phyloP scores from a whole-genome alignment of 352 stramenopile species.

The Phytophthora pseudosyringae region DNA sequence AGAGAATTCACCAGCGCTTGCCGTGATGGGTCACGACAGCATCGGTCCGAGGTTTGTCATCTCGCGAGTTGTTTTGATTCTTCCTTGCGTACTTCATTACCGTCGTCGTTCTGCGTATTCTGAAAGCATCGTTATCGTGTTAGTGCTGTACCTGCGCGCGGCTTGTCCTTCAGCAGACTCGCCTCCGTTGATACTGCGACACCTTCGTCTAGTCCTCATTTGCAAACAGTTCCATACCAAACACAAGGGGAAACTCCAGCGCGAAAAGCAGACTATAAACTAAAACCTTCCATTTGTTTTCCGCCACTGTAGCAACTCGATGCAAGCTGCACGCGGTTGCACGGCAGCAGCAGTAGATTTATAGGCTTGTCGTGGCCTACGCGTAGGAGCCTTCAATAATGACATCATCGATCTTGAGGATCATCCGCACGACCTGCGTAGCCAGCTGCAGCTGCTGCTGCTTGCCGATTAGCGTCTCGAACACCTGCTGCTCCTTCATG shows the following conservation, averaged over 20 bases:
- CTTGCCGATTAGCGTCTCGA: slow-evolving; percentile 99
- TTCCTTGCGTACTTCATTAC: no score
- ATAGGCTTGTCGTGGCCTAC: slow-evolving; percentile 46
- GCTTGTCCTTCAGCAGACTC: no score
- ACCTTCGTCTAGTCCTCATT: background rate
- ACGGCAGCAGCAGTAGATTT: slow-evolving; percentile 24
- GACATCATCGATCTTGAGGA: slow-evolving; percentile 99
- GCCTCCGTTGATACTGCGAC: no score
- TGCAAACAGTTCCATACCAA: background rate
- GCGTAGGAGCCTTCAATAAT: slow-evolving; percentile 95
- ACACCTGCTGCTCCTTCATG: slow-evolving; percentile 99
- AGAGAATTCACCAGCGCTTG: background rate
- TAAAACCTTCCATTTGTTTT: slow-evolving; percentile 39
- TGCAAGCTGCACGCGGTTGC: slow-evolving; percentile 3
- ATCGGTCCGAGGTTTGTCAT: background rate
- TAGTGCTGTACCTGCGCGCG: no score
- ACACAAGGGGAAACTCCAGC: background rate
- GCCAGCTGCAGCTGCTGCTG: slow-evolving; percentile 99
- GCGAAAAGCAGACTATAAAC: slow-evolving; percentile 34
- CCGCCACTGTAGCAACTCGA: slow-evolving; percentile 9
- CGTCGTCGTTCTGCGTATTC: no score
- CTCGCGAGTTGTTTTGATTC: no score
- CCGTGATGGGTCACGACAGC: background rate
- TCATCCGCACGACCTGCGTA: slow-evolving; percentile 99
- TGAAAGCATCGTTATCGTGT: no score